Evolutionary conservation across 148 eudicot genomes (phyloP).

Genomic region (Cornus suecica): DNA sequence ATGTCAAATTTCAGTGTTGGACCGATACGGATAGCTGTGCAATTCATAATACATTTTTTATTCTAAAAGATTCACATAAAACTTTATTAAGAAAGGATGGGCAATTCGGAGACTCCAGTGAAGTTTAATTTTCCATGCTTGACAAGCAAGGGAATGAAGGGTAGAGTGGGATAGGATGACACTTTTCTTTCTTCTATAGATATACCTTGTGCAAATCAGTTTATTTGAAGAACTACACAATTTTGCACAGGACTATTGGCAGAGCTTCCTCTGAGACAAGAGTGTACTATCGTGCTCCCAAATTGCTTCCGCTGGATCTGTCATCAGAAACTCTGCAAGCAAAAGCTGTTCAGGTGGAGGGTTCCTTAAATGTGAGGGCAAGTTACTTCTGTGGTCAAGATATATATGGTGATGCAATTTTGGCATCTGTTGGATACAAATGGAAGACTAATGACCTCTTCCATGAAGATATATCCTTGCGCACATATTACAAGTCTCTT

Average conservation of each 20-base stretch:
- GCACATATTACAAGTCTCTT: constrained; percentile 67
- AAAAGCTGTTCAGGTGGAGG: constrained; percentile 28
- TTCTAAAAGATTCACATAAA: not conserved
- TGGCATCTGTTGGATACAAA: constrained; percentile 84
- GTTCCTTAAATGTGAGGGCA: constrained; percentile 65
- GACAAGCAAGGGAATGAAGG: not conserved
- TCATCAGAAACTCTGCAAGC: constrained; percentile 22
- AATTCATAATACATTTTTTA: not conserved
- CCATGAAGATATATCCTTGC: constrained; percentile 66
- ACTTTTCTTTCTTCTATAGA: not conserved
- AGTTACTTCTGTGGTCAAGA: constrained; percentile 75
- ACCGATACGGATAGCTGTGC: not conserved
- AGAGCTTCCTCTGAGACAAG: constrained; percentile 91
- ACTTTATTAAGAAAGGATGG: not conserved
- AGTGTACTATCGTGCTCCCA: constrained; percentile 60
- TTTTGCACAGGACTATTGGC: constrained; percentile 75
- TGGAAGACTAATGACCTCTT: constrained; percentile 79
- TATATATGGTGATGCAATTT: constrained; percentile 73
- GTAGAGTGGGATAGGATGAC: not conserved
- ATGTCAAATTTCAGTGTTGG: not conserved
- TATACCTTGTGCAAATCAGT: not conserved
- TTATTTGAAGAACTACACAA: not conserved
- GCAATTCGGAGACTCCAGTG: not conserved
- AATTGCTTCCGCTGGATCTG: constrained; percentile 23
- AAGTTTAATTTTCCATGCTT: not conserved